Percentiles rank a stretch among this genome's conserved stretches.
phyloP scores from a whole-genome alignment of 441 rosid species.

The Syzygium syzygioides region DNA sequence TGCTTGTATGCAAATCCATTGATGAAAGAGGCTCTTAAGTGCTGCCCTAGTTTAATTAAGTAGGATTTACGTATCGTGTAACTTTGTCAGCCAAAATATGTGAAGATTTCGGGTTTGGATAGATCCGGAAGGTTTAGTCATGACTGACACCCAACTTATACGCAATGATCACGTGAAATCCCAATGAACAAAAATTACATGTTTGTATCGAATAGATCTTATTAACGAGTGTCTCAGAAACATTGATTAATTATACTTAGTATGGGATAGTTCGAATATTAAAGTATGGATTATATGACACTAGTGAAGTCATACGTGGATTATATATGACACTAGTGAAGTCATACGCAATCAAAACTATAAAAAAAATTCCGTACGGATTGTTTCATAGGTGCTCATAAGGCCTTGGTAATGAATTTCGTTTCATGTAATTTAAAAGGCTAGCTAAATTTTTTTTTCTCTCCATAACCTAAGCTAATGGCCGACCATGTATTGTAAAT shows the following conservation, averaged over 20 bases:
- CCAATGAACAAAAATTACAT: not conserved
- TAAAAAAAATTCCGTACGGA: not conserved
- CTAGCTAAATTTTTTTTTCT: not conserved
- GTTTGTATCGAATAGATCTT: not conserved
- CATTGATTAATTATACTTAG: not conserved
- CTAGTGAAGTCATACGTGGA: rapidly evolving
- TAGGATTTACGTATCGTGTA: not conserved
- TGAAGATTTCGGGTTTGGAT: not conserved
- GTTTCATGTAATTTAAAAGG: not conserved
- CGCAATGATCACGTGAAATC: not conserved
- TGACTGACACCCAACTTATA: not conserved
- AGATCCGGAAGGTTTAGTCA: not conserved
- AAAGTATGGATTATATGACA: not conserved
- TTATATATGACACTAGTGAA: not conserved
- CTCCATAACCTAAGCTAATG: not conserved
- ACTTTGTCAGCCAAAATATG: not conserved
- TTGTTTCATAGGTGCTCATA: not conserved
- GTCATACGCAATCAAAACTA: not conserved
- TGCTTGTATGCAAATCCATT: not conserved
- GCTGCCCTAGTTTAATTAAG: not conserved
- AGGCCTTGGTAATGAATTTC: not conserved
- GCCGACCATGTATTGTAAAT: not conserved
- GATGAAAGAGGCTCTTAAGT: not conserved
- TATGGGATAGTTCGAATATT: not conserved
- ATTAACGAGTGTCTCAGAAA: not conserved